A percentile compares a stretch with the other conserved stretches of the same genome.
Conservation (phyloP, 169 alveolate genomes). For the Cryptosporidium andersoni region DNA sequence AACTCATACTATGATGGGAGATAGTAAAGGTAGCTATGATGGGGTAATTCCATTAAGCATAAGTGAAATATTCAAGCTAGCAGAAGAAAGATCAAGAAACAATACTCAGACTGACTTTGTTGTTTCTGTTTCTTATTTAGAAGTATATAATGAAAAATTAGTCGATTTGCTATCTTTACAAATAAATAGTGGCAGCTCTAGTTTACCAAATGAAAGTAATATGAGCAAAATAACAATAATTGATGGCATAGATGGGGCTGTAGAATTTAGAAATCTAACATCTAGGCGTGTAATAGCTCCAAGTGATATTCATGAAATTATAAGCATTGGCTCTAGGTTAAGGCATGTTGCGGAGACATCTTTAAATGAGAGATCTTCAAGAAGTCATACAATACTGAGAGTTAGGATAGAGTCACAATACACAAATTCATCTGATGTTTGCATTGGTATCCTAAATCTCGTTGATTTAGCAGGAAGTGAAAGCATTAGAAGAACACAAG, state of each 20-base stretch:
- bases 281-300: conserved; percentile 37
- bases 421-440: conserved; percentile 47
- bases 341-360: conserved; percentile 76
- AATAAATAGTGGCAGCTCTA: background rate
- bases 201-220: conserved; percentile 12
- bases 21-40: conserved; percentile 59
- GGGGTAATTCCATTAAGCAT: conserved; percentile 58
- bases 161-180: conserved; percentile 73
- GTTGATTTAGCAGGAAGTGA: conserved; percentile 87
- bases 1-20: conserved; percentile 85
- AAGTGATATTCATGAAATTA: conserved; percentile 26
- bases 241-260: conserved; percentile 67
- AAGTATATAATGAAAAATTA: conserved; percentile 76
- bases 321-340: conserved; percentile 71
- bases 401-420: conserved; percentile 71
- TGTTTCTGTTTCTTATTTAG: conserved; percentile 72
- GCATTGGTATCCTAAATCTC: conserved; percentile 83
- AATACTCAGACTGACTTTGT: background rate
- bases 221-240: conserved; percentile 21
- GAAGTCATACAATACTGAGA: conserved; percentile 77
- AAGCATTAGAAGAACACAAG: conserved; percentile 81
- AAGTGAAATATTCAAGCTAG: conserved; percentile 27
- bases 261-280: conserved; percentile 34
- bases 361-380: conserved; percentile 77
- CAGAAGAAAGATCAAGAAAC: background rate